Percentiles rank a stretch among this genome's conserved stretches.
Conservation (phyloP, 2,329 filamentous ascomycete genomes). For the Aspergillus tanneri region DNA sequence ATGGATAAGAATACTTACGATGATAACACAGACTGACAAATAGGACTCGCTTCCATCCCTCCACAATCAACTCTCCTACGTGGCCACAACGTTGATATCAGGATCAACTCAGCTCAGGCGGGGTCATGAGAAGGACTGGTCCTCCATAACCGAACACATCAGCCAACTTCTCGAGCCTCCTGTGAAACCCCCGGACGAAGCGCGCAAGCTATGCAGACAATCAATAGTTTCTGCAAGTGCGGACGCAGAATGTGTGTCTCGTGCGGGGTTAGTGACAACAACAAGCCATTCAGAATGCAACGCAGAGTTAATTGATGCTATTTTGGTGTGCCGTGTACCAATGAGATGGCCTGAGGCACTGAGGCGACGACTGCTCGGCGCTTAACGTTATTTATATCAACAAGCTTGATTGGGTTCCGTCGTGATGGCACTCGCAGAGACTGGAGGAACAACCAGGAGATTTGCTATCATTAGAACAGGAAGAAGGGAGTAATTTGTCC, state of each 20-base stretch:
- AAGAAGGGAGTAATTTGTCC: slow-evolving; percentile 1
- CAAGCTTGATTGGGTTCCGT: slow-evolving; percentile 15
- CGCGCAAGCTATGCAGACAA: background rate
- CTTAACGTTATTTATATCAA: slow-evolving; percentile 17
- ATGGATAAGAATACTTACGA: too few species aligned
- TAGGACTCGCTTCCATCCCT: too few species aligned
- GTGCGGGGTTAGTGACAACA: too few species aligned
- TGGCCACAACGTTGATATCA: too few species aligned
- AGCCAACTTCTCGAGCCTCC: too few species aligned
- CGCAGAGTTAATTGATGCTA: slow-evolving; percentile 2
- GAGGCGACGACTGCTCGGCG: slow-evolving; percentile 9
- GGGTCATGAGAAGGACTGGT: too few species aligned
- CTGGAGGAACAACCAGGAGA: slow-evolving; percentile 6
- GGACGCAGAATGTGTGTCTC: too few species aligned
- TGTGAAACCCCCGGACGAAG: background rate
- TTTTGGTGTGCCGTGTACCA: slow-evolving; percentile 1
- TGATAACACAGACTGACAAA: too few species aligned
- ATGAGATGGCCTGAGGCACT: background rate
- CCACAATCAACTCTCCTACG: too few species aligned
- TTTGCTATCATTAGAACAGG: slow-evolving; percentile 20
- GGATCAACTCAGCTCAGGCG: too few species aligned
- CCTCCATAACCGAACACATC: too few species aligned
- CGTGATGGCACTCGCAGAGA: slow-evolving; percentile 4
- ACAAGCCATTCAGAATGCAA: background rate
- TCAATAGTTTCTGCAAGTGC: too few species aligned